These are phyloP conservation scores for Alternaria gansuensis DNA, from an alignment of 2,329 filamentous ascomycete species.

Conservation along the genomic window DNA sequence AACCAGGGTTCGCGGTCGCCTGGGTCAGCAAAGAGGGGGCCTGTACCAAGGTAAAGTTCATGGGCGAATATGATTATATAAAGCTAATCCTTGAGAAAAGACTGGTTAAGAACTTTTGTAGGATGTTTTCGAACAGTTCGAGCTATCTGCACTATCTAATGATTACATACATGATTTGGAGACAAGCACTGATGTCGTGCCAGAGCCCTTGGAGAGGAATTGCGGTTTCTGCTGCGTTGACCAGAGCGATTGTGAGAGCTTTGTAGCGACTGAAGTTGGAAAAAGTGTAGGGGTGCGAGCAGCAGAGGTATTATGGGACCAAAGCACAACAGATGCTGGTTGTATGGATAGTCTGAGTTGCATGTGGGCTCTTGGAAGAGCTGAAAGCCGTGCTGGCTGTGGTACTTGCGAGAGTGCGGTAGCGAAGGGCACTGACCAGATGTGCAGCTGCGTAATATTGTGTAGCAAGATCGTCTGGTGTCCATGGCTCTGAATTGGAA, in stretches of 20 bases:
- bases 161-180: slow-evolving; percentile 7
- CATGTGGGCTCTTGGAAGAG: not conserved
- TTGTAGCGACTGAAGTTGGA: not conserved
- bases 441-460: not conserved
- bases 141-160: slow-evolving; percentile 7
- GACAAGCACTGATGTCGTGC: not conserved
- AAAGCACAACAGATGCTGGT: not conserved
- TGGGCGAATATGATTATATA: not conserved
- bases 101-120: not conserved
- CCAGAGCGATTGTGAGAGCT: not conserved
- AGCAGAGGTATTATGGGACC: not conserved
- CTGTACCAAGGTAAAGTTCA: slow-evolving; percentile 4
- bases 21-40: not conserved
- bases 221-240: not conserved
- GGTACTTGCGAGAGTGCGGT: not conserved
- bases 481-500: not conserved
- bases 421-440: not conserved
- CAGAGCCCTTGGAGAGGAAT: not conserved
- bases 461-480: not conserved
- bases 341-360: not conserved
- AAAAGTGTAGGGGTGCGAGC: not conserved
- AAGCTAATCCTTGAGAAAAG: not conserved
- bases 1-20: slow-evolving; percentile 6
- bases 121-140: not conserved
- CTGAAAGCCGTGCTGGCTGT: not conserved